Conservation (phyloP, 305 asterid genomes). For the Solanum hybrid region DNA sequence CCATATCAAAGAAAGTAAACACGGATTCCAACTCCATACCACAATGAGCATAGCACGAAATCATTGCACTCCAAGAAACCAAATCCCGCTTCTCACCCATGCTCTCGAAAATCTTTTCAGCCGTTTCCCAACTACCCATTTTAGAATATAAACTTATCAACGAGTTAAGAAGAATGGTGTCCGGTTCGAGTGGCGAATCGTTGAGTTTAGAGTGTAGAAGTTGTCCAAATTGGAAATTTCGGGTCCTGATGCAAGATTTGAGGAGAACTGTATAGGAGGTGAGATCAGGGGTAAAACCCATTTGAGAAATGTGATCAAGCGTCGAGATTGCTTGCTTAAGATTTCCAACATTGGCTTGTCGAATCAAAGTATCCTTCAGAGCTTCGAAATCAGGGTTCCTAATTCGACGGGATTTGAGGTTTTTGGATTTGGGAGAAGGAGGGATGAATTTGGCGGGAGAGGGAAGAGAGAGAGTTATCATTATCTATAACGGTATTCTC, state of each 20-base stretch:
- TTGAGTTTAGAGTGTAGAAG: slow-evolving; percentile 43
- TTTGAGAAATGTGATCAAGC: slow-evolving; percentile 54
- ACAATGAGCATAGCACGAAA: slow-evolving; percentile 59
- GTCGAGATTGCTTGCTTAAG: slow-evolving; percentile 62
- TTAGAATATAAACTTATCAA: slow-evolving; percentile 72
- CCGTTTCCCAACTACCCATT: slow-evolving; percentile 57
- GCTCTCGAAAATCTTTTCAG: slow-evolving; percentile 38
- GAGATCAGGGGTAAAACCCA: slow-evolving; percentile 50
- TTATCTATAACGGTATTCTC: neutral
- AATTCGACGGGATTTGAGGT: slow-evolving; percentile 15
- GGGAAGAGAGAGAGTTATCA: slow-evolving; percentile 44
- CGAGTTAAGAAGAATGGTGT: slow-evolving; percentile 57
- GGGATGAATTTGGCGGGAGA: slow-evolving; percentile 28
- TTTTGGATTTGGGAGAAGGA: slow-evolving; percentile 19
- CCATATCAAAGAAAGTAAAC: slow-evolving; percentile 45
- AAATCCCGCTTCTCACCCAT: slow-evolving; percentile 58
- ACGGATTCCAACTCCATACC: slow-evolving; percentile 41
- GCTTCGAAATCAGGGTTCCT: slow-evolving; percentile 32
- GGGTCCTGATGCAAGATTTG: slow-evolving; percentile 78
- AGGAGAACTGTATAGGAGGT: slow-evolving; percentile 71
- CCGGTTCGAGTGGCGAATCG: slow-evolving; percentile 40
- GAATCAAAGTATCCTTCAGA: slow-evolving; percentile 47
- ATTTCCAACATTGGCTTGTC: slow-evolving; percentile 48
- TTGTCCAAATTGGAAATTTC: slow-evolving; percentile 54
- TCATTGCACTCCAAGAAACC: slow-evolving; percentile 92